Evolutionary conservation across 2,329 filamentous ascomycete genomes (phyloP).

Genomic region (Claviceps purpurea): DNA sequence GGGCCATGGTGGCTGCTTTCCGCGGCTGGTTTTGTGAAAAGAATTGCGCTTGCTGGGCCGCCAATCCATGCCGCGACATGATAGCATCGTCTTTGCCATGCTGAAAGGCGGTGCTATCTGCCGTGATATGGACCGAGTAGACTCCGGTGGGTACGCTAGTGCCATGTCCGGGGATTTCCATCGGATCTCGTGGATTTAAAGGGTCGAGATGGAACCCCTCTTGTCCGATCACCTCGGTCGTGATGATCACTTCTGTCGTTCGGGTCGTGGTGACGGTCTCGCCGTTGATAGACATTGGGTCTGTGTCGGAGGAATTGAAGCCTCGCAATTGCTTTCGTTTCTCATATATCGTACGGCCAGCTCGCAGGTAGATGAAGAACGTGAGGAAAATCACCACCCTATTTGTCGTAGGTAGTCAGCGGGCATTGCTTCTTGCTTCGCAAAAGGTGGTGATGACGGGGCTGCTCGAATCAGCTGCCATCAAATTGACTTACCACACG

Average conservation of each 20-base stretch:
- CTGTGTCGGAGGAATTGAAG: constrained; percentile 34
- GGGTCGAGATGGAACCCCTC: constrained; percentile 13
- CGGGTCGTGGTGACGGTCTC: constrained; percentile 36
- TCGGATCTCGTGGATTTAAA: constrained; percentile 10
- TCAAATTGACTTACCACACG: constrained; percentile 37
- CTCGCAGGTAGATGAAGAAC: constrained; percentile 50
- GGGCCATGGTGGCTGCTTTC: constrained; percentile 16
- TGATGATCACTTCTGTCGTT: constrained; percentile 53
- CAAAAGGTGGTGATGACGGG: too few species aligned
- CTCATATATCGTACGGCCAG: constrained; percentile 53
- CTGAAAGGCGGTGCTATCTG: constrained; percentile 9
- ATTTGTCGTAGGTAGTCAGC: not conserved
- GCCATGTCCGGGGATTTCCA: constrained; percentile 4
- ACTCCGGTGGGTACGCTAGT: constrained; percentile 13
- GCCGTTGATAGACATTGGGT: constrained; percentile 24
- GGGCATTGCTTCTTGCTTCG: not conserved
- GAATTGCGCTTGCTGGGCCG: constrained; percentile 7
- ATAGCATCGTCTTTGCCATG: constrained; percentile 12
- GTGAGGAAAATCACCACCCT: constrained; percentile 50
- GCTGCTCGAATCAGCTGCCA: too few species aligned
- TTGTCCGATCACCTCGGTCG: constrained; percentile 28
- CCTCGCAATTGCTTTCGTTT: constrained; percentile 49
- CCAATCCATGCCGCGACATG: constrained; percentile 16
- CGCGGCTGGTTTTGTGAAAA: constrained; percentile 8
- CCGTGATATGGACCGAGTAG: constrained; percentile 40